A percentile compares a stretch with the other conserved stretches of the same genome.
phyloP scores from a whole-genome alignment of 345 rosid genomes.

The Euphorbia tirucalli region DNA sequence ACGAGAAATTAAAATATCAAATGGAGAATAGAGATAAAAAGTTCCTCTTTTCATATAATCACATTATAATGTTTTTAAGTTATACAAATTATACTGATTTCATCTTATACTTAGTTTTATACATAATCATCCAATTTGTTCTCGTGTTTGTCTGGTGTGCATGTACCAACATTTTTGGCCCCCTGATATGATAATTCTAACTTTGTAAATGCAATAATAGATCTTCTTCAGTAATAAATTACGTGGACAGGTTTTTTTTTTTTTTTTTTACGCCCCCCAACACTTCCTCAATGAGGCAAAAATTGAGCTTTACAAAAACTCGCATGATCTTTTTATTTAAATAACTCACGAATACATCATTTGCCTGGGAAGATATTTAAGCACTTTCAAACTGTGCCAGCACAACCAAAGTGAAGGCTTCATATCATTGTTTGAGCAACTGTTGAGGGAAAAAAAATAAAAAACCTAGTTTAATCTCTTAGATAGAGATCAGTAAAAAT shows the following conservation, averaged over 20 bases:
- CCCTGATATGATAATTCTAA: not conserved
- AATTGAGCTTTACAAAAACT: not conserved
- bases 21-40: not conserved
- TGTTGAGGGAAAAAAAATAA: not conserved
- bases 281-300: not conserved
- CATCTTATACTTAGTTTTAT: not conserved
- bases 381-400: slow-evolving; percentile 1
- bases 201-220: not conserved
- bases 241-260: not conserved
- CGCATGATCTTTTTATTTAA: not conserved
- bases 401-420: not conserved
- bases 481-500: not conserved
- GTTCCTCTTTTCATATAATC: not conserved
- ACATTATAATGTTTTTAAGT: not conserved
- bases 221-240: not conserved
- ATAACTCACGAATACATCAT: not conserved
- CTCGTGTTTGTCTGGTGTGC: not conserved
- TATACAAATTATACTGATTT: not conserved
- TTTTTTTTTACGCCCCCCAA: not conserved
- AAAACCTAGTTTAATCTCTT: not conserved
- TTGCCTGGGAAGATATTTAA: not conserved
- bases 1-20: not conserved
- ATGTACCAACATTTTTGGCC: not conserved
- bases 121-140: not conserved
- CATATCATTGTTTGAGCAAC: not conserved